Percentiles rank a stretch among this genome's conserved stretches.
These are phyloP conservation scores for Trichoderma gamsii DNA, from an alignment of 495 filamentous ascomycete genomes.

Conservation along the genomic window DNA sequence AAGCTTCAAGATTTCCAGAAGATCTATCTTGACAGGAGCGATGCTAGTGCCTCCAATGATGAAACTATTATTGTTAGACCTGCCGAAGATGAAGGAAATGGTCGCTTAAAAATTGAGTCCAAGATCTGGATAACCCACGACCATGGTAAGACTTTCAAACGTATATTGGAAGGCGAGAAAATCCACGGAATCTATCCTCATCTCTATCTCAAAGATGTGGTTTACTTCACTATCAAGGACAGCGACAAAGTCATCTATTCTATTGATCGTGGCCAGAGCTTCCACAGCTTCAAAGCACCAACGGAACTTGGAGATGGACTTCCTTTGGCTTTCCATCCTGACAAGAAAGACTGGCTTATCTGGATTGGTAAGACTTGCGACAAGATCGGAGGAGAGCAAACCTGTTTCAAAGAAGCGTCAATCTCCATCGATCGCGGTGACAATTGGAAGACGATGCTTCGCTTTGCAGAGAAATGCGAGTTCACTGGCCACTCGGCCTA, in stretches of 20 bases:
- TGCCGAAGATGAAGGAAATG: conserved; percentile 28
- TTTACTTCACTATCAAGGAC: conserved; percentile 70
- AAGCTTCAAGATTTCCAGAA: conserved; percentile 54
- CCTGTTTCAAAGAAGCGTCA: conserved; percentile 66
- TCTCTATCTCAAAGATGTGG: conserved; percentile 68
- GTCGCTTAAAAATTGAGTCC: not conserved
- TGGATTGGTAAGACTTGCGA: conserved; percentile 68
- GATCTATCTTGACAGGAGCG: conserved; percentile 74
- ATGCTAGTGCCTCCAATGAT: conserved; percentile 54
- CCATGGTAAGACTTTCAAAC: conserved; percentile 77
- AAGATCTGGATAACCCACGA: conserved; percentile 53
- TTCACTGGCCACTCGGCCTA: conserved; percentile 60
- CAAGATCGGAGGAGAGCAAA: conserved; percentile 42
- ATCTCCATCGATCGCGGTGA: conserved; percentile 68
- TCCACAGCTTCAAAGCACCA: conserved; percentile 61
- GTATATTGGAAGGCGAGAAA: conserved; percentile 52
- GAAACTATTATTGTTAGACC: conserved; percentile 85
- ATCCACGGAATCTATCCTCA: conserved; percentile 68
- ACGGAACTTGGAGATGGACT: conserved; percentile 34
- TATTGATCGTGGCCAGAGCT: conserved; percentile 60
- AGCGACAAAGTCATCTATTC: conserved; percentile 68
- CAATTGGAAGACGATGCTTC: conserved; percentile 61
- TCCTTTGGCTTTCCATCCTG: conserved; percentile 69
- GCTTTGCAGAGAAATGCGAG: conserved; percentile 64
- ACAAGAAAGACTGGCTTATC: conserved; percentile 76